phyloP scores from a whole-genome alignment of 352 stramenopile genomes.

The Phytophthora boehmeriae region DNA sequence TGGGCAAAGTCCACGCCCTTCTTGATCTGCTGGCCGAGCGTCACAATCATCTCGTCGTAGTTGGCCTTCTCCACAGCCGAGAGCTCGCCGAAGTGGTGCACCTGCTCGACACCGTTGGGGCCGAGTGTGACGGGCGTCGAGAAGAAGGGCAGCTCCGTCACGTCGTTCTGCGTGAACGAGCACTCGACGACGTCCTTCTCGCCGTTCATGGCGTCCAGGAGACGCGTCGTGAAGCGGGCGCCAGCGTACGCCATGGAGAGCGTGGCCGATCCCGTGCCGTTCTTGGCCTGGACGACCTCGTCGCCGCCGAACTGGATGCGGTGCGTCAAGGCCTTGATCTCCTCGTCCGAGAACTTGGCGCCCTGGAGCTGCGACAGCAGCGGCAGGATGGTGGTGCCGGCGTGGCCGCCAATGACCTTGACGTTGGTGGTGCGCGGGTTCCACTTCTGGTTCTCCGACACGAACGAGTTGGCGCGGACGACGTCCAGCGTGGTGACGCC shows the following conservation, averaged over 20 bases:
- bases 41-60: constrained; percentile 90
- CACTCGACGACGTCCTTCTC: constrained; percentile 96
- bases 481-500: constrained; percentile 99
- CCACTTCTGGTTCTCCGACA: constrained; percentile 79
- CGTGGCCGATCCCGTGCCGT: constrained; percentile 97
- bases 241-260: constrained; percentile 99
- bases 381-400: constrained; percentile 99
- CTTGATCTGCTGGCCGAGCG: constrained; percentile 87
- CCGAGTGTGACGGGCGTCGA: constrained; percentile 95
- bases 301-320: constrained; percentile 94
- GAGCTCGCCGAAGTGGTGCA: constrained; percentile 93
- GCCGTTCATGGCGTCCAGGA: constrained; percentile 96
- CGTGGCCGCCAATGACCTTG: constrained; percentile 98
- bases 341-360: constrained; percentile 93
- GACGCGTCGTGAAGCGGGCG: constrained; percentile 92
- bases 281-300: constrained; percentile 98
- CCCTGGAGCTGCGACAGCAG: constrained; percentile 96
- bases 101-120: constrained; percentile 95
- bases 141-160: constrained; percentile 97
- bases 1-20: constrained; percentile 89
- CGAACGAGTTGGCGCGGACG: constrained; percentile 97
- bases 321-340: constrained; percentile 95
- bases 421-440: constrained; percentile 84
- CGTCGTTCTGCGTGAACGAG: constrained; percentile 96
- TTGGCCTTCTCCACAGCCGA: constrained; percentile 85